phyloP scores from a whole-genome alignment of 768 basidiomycete species.

The Suillus alpinus region DNA sequence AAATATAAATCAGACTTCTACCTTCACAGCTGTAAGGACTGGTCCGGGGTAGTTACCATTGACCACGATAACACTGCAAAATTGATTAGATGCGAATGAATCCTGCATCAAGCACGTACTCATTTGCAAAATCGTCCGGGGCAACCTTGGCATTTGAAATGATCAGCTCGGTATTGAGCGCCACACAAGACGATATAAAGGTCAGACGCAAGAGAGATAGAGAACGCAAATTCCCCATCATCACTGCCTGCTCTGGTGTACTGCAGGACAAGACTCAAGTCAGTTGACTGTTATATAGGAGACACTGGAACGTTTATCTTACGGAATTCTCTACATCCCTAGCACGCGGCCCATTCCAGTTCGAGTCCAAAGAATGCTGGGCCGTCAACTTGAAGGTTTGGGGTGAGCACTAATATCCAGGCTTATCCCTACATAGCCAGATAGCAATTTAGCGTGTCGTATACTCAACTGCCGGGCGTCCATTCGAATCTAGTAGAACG shows the following conservation, averaged over 20 bases:
- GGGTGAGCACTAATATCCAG: background rate
- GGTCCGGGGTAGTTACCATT: slow-evolving; percentile 39
- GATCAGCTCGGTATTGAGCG: slow-evolving; percentile 18
- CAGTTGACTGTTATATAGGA: background rate
- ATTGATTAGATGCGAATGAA: background rate
- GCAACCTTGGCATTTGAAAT: slow-evolving; percentile 24
- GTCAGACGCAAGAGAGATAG: background rate
- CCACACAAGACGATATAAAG: slow-evolving; percentile 12
- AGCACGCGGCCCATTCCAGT: background rate
- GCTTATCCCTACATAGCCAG: background rate
- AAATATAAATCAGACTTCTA: background rate
- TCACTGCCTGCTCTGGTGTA: background rate
- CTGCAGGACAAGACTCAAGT: background rate
- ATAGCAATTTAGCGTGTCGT: background rate
- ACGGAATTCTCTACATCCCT: background rate
- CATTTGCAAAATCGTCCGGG: slow-evolving; percentile 26
- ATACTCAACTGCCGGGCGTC: background rate
- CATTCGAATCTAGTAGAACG: background rate
- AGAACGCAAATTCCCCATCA: background rate
- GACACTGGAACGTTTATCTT: background rate
- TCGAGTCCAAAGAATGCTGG: background rate
- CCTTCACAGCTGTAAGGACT: slow-evolving; percentile 36
- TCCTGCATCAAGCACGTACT: background rate
- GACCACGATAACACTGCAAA: slow-evolving; percentile 29
- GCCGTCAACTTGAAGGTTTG: background rate